Evolutionary conservation across 1,139 yeast species (phyloP).

Genomic region (Trichomonascaceae sp.): DNA sequence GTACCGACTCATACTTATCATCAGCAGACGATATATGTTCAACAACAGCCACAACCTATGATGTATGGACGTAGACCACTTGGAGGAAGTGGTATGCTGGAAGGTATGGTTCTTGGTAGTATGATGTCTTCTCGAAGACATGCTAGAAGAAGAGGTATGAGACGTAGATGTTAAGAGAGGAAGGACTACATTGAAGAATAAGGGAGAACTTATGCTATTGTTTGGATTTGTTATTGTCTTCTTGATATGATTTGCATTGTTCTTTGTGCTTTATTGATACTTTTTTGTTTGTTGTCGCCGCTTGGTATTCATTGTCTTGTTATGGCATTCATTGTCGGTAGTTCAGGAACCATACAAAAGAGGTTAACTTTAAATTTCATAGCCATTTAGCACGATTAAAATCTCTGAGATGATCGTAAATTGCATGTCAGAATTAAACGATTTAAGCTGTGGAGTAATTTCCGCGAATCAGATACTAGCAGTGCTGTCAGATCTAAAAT

Average conservation of each 20-base stretch:
- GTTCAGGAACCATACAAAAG: not conserved
- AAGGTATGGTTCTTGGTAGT: not conserved
- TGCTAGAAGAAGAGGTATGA: not conserved
- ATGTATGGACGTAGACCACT: not conserved
- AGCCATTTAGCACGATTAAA: not conserved
- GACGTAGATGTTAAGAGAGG: not conserved
- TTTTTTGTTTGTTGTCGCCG: not conserved
- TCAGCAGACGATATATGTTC: not conserved
- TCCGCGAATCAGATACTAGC: too few species aligned
- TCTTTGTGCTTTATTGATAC: too few species aligned
- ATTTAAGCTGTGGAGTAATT: too few species aligned
- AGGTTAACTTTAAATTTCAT: not conserved
- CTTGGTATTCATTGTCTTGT: not conserved
- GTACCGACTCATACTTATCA: constrained; percentile 11
- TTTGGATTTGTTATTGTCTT: too few species aligned
- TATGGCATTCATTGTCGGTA: not conserved
- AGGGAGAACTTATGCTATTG: too few species aligned
- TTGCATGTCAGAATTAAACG: not conserved
- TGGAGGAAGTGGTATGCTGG: not conserved
- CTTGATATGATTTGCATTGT: too few species aligned
- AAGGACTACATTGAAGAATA: too few species aligned
- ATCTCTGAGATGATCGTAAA: not conserved
- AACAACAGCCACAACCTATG: not conserved
- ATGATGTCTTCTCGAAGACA: not conserved
- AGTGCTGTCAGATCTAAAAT: too few species aligned